Percentiles rank a stretch among this genome's conserved stretches.
These are phyloP conservation scores for Andrographis paniculata DNA, from an alignment of 305 asterid genomes.

Conservation along the genomic window DNA sequence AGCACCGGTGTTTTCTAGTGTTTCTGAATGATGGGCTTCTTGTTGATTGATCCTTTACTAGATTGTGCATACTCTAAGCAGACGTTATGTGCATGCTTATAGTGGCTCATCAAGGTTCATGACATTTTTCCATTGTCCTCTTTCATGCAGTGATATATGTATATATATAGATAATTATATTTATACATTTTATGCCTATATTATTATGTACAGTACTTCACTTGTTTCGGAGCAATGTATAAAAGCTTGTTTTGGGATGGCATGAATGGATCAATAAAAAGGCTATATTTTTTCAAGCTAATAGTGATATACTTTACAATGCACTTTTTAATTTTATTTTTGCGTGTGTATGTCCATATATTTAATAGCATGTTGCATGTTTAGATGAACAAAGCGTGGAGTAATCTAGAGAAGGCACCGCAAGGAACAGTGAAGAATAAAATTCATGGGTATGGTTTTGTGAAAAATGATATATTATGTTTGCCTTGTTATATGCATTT, in stretches of 20 bases:
- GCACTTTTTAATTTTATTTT: conserved; percentile 8
- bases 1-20: background rate
- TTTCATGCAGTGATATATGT: no score
- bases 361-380: conserved; percentile 17
- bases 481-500: conserved; percentile 12
- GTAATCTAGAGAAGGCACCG: conserved; percentile 80
- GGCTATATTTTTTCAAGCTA: background rate
- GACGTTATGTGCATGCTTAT: background rate
- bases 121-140: no score
- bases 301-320: conserved; percentile 5
- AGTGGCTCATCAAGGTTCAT: no score
- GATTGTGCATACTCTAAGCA: background rate
- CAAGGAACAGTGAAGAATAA: conserved; percentile 69
- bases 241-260: background rate
- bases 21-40: background rate
- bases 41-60: background rate
- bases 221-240: background rate
- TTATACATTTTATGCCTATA: no score
- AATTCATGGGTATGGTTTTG: conserved; percentile 58
- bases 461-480: background rate
- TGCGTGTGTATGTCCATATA: conserved; percentile 15
- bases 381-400: conserved; percentile 89
- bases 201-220: background rate
- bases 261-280: background rate
- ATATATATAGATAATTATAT: no score